Conservation (phyloP, 2,329 filamentous ascomycete genomes). For the Sporothrix phasma region DNA sequence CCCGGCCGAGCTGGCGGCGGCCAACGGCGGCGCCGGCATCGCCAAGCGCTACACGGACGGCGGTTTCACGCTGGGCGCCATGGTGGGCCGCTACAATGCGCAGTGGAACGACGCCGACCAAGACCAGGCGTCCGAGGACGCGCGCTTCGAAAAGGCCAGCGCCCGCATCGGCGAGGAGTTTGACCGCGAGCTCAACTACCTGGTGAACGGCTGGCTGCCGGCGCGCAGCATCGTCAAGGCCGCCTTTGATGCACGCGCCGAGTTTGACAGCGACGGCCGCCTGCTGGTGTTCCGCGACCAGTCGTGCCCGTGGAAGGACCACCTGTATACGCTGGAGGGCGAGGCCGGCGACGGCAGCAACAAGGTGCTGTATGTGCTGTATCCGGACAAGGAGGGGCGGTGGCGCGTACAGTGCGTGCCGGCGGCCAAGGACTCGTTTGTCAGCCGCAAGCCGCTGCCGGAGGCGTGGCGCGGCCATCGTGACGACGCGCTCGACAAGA, state of each 20-base stretch:
- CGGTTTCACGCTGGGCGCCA: constrained; percentile 72
- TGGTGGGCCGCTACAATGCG: constrained; percentile 72
- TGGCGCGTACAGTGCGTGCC: constrained; percentile 95
- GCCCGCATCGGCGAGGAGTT: constrained; percentile 84
- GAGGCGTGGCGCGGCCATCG: constrained; percentile 87
- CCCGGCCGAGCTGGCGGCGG: constrained; percentile 50
- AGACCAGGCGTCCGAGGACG: constrained; percentile 69
- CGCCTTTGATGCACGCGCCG: constrained; percentile 59
- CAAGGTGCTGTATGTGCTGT: constrained; percentile 90
- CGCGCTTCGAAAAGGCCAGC: constrained; percentile 67
- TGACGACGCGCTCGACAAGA: constrained; percentile 70
- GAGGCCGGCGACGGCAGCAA: constrained; percentile 50
- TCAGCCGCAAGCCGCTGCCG: constrained; percentile 83
- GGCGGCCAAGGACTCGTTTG: constrained; percentile 72
- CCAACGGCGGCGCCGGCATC: constrained; percentile 45
- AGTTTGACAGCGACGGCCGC: constrained; percentile 53
- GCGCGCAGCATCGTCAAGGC: constrained; percentile 59
- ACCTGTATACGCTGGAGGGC: constrained; percentile 77
- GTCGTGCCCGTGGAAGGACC: constrained; percentile 90
- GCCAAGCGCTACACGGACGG: constrained; percentile 76
- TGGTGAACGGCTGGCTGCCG: constrained; percentile 70
- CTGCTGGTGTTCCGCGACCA: constrained; percentile 70
- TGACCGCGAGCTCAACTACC: constrained; percentile 67
- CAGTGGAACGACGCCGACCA: constrained; percentile 62
- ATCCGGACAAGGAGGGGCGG: constrained; percentile 60